Conservation (phyloP, 2,329 filamentous ascomycete species). For the Penicillium sp. region DNA sequence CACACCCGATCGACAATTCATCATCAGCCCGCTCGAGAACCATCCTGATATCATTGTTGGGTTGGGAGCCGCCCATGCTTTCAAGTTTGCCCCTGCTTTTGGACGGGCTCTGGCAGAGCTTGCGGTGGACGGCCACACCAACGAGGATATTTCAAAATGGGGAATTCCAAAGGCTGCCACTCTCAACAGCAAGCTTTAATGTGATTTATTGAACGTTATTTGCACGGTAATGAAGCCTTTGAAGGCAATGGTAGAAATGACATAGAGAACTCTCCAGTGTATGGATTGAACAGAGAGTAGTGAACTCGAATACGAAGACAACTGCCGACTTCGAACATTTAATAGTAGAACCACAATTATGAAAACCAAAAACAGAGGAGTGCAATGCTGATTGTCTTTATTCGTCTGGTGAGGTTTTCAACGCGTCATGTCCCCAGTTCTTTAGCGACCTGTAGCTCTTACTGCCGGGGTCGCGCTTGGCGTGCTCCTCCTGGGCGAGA, state of each 20-base stretch:
- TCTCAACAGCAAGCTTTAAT: neutral
- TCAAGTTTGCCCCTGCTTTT: constrained; percentile 28
- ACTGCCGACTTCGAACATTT: neutral
- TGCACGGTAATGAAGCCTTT: neutral
- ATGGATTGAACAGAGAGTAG: neutral
- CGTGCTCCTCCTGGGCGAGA: constrained; percentile 61
- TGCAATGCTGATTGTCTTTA: neutral
- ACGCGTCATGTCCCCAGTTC: constrained; percentile 60
- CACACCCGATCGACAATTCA: constrained; percentile 28
- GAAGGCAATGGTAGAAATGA: neutral
- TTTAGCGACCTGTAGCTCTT: constrained; percentile 60
- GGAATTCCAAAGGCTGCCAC: constrained; percentile 12
- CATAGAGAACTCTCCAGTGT: neutral
- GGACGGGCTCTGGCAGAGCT: constrained; percentile 26
- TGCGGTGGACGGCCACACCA: constrained; percentile 24
- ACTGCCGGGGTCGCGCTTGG: constrained; percentile 56
- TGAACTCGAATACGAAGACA: neutral
- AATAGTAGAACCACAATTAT: neutral
- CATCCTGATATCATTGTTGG: constrained; percentile 23
- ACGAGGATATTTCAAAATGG: constrained; percentile 27
- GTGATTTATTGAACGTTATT: neutral
- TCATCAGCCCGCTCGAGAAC: constrained; percentile 26
- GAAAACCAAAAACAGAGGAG: too few relatives aligned
- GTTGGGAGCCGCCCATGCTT: constrained; percentile 25
- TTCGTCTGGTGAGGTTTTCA: constrained; percentile 35